These are phyloP conservation scores for Neoboletus brunneissimus DNA, from an alignment of 768 basidiomycete species.

Conservation along the genomic window DNA sequence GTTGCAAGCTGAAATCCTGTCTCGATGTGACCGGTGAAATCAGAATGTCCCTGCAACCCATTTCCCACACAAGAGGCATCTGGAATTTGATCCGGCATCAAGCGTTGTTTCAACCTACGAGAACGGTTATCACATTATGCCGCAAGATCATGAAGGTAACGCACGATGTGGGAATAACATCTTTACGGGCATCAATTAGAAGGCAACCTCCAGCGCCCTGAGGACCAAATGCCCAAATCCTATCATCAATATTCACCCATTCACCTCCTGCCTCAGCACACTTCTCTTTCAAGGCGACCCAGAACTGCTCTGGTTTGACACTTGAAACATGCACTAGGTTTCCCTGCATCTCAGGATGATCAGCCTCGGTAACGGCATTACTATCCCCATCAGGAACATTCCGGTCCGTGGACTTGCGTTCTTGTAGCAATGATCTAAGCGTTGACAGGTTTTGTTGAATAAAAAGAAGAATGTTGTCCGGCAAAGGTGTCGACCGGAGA, in stretches of 20 bases:
- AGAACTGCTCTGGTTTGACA: slow-evolving; percentile 75
- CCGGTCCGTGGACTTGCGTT: slow-evolving; percentile 40
- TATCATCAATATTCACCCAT: slow-evolving; percentile 71
- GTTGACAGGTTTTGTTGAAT: slow-evolving; percentile 67
- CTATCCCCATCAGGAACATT: slow-evolving; percentile 14
- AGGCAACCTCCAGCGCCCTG: slow-evolving; percentile 83
- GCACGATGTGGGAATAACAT: slow-evolving; percentile 50
- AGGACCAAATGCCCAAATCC: slow-evolving; percentile 91
- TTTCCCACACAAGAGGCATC: slow-evolving; percentile 33
- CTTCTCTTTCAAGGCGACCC: slow-evolving; percentile 62
- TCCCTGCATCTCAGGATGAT: slow-evolving; percentile 47
- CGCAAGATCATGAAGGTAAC: slow-evolving; percentile 29
- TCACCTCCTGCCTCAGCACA: slow-evolving; percentile 69
- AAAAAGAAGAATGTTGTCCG: slow-evolving; percentile 67
- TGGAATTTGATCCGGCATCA: slow-evolving; percentile 38
- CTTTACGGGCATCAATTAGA: slow-evolving; percentile 68
- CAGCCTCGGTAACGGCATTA: slow-evolving; percentile 31
- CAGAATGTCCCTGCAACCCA: slow-evolving; percentile 36
- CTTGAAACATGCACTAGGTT: slow-evolving; percentile 61
- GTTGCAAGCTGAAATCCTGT: slow-evolving; percentile 94
- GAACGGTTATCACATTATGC: slow-evolving; percentile 4
- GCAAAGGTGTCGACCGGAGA: slow-evolving; percentile 80
- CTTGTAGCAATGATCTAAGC: slow-evolving; percentile 59
- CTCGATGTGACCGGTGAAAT: slow-evolving; percentile 84
- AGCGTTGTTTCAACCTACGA: slow-evolving; percentile 50